These are phyloP conservation scores for Penicillium angulare DNA, from an alignment of 495 filamentous ascomycete species.

Conservation along the genomic window DNA sequence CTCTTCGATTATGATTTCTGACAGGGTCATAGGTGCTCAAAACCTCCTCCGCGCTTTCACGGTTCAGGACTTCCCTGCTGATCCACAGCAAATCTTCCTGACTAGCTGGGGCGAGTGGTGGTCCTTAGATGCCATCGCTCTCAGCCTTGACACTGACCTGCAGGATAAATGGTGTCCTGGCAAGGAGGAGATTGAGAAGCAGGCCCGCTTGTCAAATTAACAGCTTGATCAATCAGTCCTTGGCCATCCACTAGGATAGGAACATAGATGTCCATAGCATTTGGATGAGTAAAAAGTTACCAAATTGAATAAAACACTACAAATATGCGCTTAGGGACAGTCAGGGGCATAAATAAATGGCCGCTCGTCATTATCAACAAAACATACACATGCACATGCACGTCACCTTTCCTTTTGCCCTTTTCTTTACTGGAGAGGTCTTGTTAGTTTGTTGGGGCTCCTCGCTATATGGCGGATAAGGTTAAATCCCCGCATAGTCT, in stretches of 20 bases:
- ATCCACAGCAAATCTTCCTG: conserved; percentile 31
- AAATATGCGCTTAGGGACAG: too few species aligned
- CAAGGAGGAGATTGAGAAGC: conserved; percentile 26
- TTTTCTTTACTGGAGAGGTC: too few species aligned
- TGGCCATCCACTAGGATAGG: background rate
- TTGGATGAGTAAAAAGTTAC: too few species aligned
- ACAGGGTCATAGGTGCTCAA: conserved; percentile 16
- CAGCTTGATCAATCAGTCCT: background rate
- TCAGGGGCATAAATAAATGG: too few species aligned
- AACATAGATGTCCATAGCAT: too few species aligned
- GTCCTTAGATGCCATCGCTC: conserved; percentile 25
- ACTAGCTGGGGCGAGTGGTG: conserved; percentile 37
- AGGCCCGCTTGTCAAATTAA: conserved; percentile 19
- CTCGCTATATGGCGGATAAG: too few species aligned
- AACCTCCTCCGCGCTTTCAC: conserved; percentile 24
- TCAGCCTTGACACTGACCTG: conserved; percentile 19
- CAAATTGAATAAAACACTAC: too few species aligned
- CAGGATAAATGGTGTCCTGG: conserved; percentile 31
- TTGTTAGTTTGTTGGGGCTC: too few species aligned
- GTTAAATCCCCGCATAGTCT: too few species aligned
- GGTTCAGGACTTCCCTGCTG: conserved; percentile 18
- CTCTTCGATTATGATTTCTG: background rate
- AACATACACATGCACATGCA: too few species aligned
- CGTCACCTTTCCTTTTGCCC: too few species aligned
- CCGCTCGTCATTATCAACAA: too few species aligned